Base-by-base conservation (phyloP, 2,329 filamentous ascomycete species). In the Botrytis galanthina region DNA sequence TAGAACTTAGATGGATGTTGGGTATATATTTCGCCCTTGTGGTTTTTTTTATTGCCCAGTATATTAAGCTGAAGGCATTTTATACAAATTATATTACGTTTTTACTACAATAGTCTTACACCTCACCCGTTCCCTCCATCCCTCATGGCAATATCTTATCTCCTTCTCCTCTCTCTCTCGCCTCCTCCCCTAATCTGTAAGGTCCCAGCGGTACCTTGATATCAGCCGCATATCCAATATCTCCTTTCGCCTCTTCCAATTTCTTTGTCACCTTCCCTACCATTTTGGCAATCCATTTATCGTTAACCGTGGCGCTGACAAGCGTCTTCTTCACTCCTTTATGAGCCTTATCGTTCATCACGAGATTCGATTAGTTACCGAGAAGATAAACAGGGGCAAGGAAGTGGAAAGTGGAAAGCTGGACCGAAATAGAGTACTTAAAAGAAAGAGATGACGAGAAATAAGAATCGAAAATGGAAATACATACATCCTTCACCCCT, bases 251-350 rank as follows among this genome's bases (percentile, higher is more conserved):
- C 37, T 81, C 82, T 79, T 87, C 85, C 69, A 87, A 73, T 77
- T 84, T 86, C 74, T 80, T 81, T 73, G 84, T 85, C 6, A 86
- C 80, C 75, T 85, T 87, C 7, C 86, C 86, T 0, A 88, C 85
- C 75, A 88, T 77, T 77, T 84, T 85, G 51, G 86, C 86, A 76
- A 88, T 87, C 86, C 86, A 88, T 32, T 85, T 81, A 77, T 88
- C 86, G 76, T 88, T 87, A 7, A 85, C 84, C 51, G 86, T 82
- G 1, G 83, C 84, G 51, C 79, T 83, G 1, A 85, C 82, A 1
- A 83, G 81, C 0, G 81, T 83, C 76, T 84, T 86, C 54, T 71
- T 68, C 44, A 70, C 61, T 26, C 51, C 51, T 29, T 70, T 61
- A 9, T 39, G 60, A 9, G 60, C 60, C 59, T 61, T n/a, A 1